These are phyloP conservation scores for Xylaria acuta DNA, from an alignment of 495 filamentous ascomycete species.

Conservation along the genomic window DNA sequence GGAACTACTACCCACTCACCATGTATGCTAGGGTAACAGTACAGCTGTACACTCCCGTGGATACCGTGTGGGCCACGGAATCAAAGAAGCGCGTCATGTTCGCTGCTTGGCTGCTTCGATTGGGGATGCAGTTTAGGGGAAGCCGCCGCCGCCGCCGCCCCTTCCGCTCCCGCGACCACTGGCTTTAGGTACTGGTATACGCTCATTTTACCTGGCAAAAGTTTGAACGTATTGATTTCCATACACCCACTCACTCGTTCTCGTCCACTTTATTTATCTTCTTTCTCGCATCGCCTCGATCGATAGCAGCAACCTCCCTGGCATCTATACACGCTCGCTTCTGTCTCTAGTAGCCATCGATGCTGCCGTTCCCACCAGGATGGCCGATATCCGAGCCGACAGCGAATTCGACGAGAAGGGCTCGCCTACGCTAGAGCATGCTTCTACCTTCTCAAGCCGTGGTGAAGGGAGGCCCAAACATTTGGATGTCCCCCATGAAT, in stretches of 20 bases:
- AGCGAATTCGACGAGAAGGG: constrained; percentile 36
- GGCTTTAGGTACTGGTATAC: background rate
- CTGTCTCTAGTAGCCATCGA: background rate
- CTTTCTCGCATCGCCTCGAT: background rate
- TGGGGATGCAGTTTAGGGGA: constrained; percentile 16
- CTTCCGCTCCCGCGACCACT: background rate
- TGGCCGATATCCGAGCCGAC: constrained; percentile 25
- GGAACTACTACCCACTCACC: background rate
- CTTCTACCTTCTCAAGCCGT: constrained; percentile 32
- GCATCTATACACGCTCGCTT: constrained; percentile 1
- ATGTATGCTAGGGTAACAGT: background rate
- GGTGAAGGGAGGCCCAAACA: constrained; percentile 27
- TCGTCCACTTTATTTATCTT: background rate
- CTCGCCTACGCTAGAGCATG: constrained; percentile 34
- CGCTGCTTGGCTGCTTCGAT: background rate
- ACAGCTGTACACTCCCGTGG: background rate
- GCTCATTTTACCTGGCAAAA: background rate
- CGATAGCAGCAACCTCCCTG: background rate
- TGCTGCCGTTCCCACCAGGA: constrained; percentile 10
- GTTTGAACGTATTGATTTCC: background rate
- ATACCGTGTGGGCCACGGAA: constrained; percentile 6
- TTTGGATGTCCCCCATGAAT: constrained; percentile 31
- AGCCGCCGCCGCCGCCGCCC: background rate
- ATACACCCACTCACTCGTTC: background rate
- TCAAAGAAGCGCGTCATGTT: constrained; percentile 20